Evolutionary conservation across 2,329 filamentous ascomycete species (phyloP).

Genomic region (Magnaporthiopsis incrustans): DNA sequence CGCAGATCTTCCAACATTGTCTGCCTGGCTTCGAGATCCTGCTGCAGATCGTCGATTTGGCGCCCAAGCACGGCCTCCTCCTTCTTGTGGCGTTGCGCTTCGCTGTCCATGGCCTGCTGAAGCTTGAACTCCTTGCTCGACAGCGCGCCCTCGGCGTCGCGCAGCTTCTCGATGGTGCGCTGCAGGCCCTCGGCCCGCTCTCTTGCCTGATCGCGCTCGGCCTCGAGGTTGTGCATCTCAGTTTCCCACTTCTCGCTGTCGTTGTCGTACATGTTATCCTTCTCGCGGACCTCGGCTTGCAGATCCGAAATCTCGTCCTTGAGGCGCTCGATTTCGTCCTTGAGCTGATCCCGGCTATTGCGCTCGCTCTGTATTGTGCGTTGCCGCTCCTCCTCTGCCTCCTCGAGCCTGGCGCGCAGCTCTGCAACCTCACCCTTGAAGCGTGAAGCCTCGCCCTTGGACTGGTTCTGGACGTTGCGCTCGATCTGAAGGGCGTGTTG

Average conservation of each 20-base stretch:
- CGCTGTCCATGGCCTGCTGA: constrained; percentile 60
- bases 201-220: constrained; percentile 58
- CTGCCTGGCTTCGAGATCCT: constrained; percentile 61
- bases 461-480: constrained; percentile 47
- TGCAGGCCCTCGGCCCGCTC: constrained; percentile 61
- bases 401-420: constrained; percentile 37
- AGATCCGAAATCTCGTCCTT: constrained; percentile 54
- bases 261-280: constrained; percentile 61
- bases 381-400: constrained; percentile 19
- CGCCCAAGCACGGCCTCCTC: constrained; percentile 62
- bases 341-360: constrained; percentile 26
- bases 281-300: constrained; percentile 58
- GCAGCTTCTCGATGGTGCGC: constrained; percentile 61
- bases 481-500: constrained; percentile 52
- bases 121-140: constrained; percentile 61
- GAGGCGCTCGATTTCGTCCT: constrained; percentile 40
- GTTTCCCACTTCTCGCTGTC: constrained; percentile 67
- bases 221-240: constrained; percentile 55
- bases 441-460: constrained; percentile 40
- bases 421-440: constrained; percentile 37
- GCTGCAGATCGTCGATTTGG: constrained; percentile 68
- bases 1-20: constrained; percentile 57
- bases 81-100: constrained; percentile 61
- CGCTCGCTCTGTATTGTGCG: constrained; percentile 18
- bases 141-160: constrained; percentile 58